phyloP scores from a whole-genome alignment of 1,284 basidiomycete genomes.

The Ceratobasidium sp. region DNA sequence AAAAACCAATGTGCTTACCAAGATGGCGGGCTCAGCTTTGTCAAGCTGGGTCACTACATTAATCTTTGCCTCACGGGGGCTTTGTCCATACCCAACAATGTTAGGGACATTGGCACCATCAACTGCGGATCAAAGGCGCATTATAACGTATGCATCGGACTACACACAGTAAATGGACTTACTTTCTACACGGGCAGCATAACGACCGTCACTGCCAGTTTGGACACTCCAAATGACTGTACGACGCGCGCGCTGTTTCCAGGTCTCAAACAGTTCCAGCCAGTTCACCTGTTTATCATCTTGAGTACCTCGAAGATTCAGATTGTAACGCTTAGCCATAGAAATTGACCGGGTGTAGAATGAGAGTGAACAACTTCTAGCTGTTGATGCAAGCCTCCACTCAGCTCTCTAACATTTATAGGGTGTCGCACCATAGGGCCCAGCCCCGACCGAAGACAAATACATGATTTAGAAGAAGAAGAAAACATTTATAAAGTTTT shows the following conservation, averaged over 20 bases:
- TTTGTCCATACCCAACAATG: constrained; percentile 1
- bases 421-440: too few relatives aligned
- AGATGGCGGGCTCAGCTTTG: constrained; percentile 12
- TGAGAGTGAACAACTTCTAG: too few relatives aligned
- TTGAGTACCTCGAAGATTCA: neutral
- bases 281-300: constrained; percentile 4
- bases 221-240: neutral
- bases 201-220: neutral
- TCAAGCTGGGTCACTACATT: neutral
- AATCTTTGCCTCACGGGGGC: constrained; percentile 3
- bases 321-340: constrained; percentile 1
- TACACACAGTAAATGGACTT: neutral
- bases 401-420: too few relatives aligned
- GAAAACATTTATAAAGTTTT: too few relatives aligned
- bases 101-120: neutral
- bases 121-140: neutral
- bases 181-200: constrained; percentile 5
- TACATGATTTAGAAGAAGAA: too few relatives aligned
- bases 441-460: too few relatives aligned
- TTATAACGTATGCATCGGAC: neutral
- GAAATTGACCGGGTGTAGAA: neutral
- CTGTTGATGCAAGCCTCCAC: too few relatives aligned
- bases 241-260: constrained; percentile 5
- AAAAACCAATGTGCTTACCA: neutral
- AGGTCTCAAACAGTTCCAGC: constrained; percentile 24